phyloP scores from a whole-genome alignment of 352 stramenopile genomes.

The Globisporangium cylindrosporum region DNA sequence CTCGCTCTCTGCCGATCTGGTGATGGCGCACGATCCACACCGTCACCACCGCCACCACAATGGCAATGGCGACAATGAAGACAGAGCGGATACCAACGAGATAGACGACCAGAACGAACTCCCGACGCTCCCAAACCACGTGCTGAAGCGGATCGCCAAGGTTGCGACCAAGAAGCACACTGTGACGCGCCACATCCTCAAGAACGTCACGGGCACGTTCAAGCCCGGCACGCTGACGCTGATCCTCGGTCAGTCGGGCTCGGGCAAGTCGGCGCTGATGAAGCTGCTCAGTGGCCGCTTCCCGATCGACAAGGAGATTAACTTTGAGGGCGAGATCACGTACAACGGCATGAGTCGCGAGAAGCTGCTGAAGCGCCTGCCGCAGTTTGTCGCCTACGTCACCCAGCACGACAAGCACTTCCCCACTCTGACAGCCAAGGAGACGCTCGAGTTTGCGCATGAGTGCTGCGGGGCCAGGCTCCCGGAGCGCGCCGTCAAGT shows the following conservation, averaged over 20 bases:
- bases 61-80: neutral
- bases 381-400: slow-evolving; percentile 52
- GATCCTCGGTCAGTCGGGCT: slow-evolving; percentile 48
- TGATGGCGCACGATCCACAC: slow-evolving; percentile 19
- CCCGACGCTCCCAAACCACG: slow-evolving; percentile 38
- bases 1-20: slow-evolving; percentile 36
- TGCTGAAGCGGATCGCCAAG: slow-evolving; percentile 25
- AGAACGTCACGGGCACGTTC: slow-evolving; percentile 29
- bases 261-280: slow-evolving; percentile 56
- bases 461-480: slow-evolving; percentile 46
- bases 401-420: slow-evolving; percentile 49
- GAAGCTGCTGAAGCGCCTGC: slow-evolving; percentile 33
- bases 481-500: slow-evolving; percentile 23
- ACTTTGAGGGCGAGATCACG: slow-evolving; percentile 37
- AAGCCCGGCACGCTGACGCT: slow-evolving; percentile 52
- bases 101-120: slow-evolving; percentile 26
- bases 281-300: slow-evolving; percentile 58
- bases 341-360: slow-evolving; percentile 46
- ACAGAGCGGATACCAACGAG: neutral
- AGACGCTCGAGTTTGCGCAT: slow-evolving; percentile 58
- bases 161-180: slow-evolving; percentile 16
- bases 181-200: slow-evolving; percentile 18
- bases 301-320: slow-evolving; percentile 38
- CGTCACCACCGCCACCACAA: slow-evolving; percentile 6
- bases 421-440: slow-evolving; percentile 44